Base-by-base conservation (phyloP, 169 alveolate genomes). In the Plasmodium falciparum region DNA sequence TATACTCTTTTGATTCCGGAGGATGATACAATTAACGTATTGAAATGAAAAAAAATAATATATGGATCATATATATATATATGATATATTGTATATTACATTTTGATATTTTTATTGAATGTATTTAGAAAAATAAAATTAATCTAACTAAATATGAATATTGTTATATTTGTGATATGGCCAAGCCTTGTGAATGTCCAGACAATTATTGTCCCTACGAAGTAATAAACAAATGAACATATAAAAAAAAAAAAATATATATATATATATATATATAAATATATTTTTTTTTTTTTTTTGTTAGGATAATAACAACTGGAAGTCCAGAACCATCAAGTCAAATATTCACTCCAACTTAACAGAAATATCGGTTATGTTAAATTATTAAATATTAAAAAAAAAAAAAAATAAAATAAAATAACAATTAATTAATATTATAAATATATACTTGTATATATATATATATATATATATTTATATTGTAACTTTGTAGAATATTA, bases 111-210 rank as follows among this genome's bases (percentile, higher is more conserved):
- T 39, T 39, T 39, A 39, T 39, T 39, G 6, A 5, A 39, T 39
- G 5, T 39, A 39, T 39, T 5, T 39, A 76, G 76, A 76, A 76
- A 76, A 76, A 56, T 71, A 26, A 56, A 43, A 56, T 52, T n/a
- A 76, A 69, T 22, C 13, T 63, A n/a, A 69, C 20, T 20, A 69
- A 65, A 50, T 76, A 76, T 56, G 63, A 76, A 76, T 76, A 76
- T 33, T 76, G 89, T 24, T 66, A 76, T 58, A 66, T 76, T 47
- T 76, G 89, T 69, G 89, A 76, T 49, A 24, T 9, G 58, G 72
- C 61, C n/a, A 76, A 65, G 50, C 89, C 89, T 17, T 76, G 89
- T 26, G 65, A 26, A 50, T 76, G 89, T 43, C 24, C 17, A 7
- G 89, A 76, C 13, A 70, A 50, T 49, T 17, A 49, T 58, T 76